These are phyloP conservation scores for Tolypocladium amazonense DNA, from an alignment of 2,329 filamentous ascomycete genomes.

Conservation along the genomic window DNA sequence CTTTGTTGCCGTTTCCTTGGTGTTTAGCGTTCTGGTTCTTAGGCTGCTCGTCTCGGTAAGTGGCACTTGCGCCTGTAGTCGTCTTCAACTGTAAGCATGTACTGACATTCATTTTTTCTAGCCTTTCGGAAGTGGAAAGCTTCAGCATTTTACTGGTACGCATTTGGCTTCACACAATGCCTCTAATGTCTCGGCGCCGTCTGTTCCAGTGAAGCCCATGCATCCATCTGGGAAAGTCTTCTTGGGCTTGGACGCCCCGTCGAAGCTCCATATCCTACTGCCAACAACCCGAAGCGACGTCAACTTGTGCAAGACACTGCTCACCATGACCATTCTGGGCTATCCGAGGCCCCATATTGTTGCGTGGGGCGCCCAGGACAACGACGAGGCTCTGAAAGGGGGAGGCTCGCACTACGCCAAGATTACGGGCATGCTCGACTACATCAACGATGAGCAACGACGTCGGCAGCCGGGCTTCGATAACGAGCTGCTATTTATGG, in stretches of 20 bases:
- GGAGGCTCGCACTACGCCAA: conserved; percentile 19
- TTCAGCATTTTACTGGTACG: neutral
- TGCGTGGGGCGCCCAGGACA: conserved; percentile 13
- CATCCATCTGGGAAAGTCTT: neutral
- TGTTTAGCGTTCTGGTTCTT: conserved; percentile 6
- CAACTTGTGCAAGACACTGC: conserved; percentile 20
- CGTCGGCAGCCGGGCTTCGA: conserved; percentile 11
- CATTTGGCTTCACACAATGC: neutral
- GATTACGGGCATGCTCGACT: conserved; percentile 14
- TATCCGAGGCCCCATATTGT: conserved; percentile 18
- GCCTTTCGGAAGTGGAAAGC: neutral
- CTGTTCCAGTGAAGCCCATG: neutral
- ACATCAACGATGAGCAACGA: conserved; percentile 12
- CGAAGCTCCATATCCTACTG: conserved; percentile 14
- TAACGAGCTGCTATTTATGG: conserved; percentile 17
- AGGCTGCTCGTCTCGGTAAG: conserved; percentile 4
- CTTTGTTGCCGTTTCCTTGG: conserved; percentile 1
- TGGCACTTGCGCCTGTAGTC: neutral
- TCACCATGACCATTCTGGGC: conserved; percentile 14
- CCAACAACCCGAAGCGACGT: conserved; percentile 13
- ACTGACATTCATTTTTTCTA: neutral
- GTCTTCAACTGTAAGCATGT: too few relatives aligned
- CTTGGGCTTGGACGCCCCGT: neutral
- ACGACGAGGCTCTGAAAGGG: conserved; percentile 7
- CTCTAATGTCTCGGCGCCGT: neutral